Conservation (phyloP, 257 asterid genomes). For the Primulina tabacum region DNA sequence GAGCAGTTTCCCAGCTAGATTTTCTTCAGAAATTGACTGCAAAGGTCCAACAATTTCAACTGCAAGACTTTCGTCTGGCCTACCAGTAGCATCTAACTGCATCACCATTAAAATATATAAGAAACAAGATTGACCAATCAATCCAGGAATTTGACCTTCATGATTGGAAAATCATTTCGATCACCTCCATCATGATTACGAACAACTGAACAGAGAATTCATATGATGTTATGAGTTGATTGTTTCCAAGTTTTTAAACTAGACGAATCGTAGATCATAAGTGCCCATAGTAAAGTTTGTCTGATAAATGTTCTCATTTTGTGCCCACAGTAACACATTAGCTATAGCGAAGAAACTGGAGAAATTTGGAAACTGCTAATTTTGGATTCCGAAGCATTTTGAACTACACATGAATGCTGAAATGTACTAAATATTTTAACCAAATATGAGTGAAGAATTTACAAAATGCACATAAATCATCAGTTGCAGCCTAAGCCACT, state of each 20-base stretch:
- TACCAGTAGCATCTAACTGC: constrained; percentile 95
- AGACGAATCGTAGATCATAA: constrained; percentile 5
- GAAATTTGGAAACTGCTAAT: no score
- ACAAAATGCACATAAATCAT: no score
- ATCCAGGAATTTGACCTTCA: constrained; percentile 15
- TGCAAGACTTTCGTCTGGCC: constrained; percentile 95
- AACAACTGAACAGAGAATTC: neutral
- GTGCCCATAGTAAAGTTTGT: neutral
- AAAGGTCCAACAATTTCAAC: constrained; percentile 86
- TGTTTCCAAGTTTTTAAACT: neutral
- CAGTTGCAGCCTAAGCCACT: no score
- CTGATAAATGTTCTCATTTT: neutral
- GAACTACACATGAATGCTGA: neutral
- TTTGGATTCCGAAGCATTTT: neutral
- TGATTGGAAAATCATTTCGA: constrained; percentile 14
- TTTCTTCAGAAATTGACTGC: constrained; percentile 79
- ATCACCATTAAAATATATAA: constrained; percentile 30
- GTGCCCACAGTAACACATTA: neutral
- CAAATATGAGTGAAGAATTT: no score
- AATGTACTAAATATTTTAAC: no score
- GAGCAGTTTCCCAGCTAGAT: constrained; percentile 62
- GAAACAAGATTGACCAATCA: constrained; percentile 1
- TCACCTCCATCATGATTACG: neutral
- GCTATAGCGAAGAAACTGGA: no score
- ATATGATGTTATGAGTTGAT: constrained; percentile 6